Percentiles rank a stretch among this genome's conserved stretches.
These are phyloP conservation scores for Erythrobasidium yunnanense DNA, from an alignment of 768 basidiomycete genomes.

Conservation along the genomic window DNA sequence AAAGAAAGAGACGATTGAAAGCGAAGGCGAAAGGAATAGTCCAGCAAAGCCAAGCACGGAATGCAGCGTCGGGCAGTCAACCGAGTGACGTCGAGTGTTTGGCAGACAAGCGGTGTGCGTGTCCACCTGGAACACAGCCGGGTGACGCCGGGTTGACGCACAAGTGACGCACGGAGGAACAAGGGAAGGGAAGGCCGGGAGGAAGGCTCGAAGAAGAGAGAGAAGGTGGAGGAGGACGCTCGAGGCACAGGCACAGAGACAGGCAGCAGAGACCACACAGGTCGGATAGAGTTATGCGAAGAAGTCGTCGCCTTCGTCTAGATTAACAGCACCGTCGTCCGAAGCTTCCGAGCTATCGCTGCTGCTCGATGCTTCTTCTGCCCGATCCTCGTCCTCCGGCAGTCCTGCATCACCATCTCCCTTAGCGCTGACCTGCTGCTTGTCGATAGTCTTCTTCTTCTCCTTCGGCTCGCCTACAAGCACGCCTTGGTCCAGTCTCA, in stretches of 20 bases:
- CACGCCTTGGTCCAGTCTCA: background rate
- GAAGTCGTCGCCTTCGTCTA: constrained; percentile 10
- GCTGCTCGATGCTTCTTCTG: too few relatives aligned
- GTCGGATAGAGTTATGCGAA: background rate
- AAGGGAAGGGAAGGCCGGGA: background rate
- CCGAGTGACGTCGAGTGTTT: background rate
- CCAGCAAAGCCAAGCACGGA: too few relatives aligned
- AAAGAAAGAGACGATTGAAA: too few relatives aligned
- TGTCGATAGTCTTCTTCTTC: background rate
- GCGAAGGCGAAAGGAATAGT: too few relatives aligned
- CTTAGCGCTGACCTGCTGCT: background rate
- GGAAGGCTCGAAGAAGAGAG: background rate
- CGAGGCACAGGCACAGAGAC: too few relatives aligned
- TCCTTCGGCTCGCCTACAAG: background rate
- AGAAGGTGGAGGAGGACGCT: background rate
- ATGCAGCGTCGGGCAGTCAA: background rate
- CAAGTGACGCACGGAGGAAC: background rate
- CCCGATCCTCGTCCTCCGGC: background rate
- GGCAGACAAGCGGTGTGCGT: background rate
- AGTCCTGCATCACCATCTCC: background rate
- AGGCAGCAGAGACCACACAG: too few relatives aligned
- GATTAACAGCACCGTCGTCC: too few relatives aligned
- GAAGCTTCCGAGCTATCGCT: too few relatives aligned
- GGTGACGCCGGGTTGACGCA: background rate
- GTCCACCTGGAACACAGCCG: background rate